Percentiles rank a stretch among this genome's conserved stretches.
phyloP scores from a whole-genome alignment of 176 grass and related monocot genomes.

The Zizania latifolia region DNA sequence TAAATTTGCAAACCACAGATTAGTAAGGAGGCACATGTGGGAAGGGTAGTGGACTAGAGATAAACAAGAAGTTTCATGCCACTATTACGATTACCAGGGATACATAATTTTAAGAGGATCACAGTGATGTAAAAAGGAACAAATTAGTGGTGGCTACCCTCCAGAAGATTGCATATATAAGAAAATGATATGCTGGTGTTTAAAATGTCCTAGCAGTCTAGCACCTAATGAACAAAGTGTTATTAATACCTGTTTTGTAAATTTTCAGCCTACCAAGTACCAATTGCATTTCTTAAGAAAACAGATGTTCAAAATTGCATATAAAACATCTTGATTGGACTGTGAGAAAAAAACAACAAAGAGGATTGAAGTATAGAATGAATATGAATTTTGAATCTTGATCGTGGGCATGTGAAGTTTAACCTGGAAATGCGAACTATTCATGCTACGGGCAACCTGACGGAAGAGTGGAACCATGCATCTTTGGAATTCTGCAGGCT shows the following conservation, averaged over 20 bases:
- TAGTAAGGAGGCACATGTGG: not conserved
- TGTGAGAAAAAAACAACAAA: conserved; percentile 9
- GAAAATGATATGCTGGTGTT: not conserved
- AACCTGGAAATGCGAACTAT: conserved; percentile 94
- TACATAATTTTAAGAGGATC: not conserved
- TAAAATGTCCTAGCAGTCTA: not conserved
- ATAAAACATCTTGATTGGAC: not conserved
- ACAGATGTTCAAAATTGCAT: not conserved
- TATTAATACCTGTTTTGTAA: not conserved
- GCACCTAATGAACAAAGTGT: not conserved
- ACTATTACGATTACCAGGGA: not conserved
- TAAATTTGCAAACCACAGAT: not conserved
- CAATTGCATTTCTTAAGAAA: not conserved
- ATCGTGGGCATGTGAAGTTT: conserved; percentile 11
- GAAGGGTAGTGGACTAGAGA: not conserved
- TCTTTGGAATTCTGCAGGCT: conserved; percentile 82
- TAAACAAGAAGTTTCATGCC: not conserved
- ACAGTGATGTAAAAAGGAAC: too few relatives aligned
- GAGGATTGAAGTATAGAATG: not conserved
- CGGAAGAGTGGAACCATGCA: conserved; percentile 81
- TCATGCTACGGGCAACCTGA: conserved; percentile 74
- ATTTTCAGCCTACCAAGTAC: not conserved
- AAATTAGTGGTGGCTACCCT: too few relatives aligned
- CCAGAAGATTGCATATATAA: not conserved
- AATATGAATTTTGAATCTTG: conserved; percentile 24